Evolutionary conservation across 805 yeast genomes (phyloP).

Genomic region (Ogataea pini): DNA sequence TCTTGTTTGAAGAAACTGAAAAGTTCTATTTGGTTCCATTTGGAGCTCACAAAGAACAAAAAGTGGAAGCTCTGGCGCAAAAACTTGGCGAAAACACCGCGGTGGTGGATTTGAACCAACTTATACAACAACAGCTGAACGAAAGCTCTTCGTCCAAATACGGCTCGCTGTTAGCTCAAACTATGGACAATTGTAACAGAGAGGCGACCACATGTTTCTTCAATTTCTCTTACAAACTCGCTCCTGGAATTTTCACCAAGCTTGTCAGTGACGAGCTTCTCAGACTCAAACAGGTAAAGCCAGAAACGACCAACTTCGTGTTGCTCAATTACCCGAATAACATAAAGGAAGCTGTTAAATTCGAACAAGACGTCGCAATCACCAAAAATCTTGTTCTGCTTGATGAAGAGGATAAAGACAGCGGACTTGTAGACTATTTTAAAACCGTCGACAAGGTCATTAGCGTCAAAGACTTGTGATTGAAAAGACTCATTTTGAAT

Average conservation of each 20-base stretch:
- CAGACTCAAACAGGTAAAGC: conserved; percentile 24
- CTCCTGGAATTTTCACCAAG: conserved; percentile 52
- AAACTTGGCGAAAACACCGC: conserved; percentile 31
- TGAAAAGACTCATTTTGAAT: conserved; percentile 5
- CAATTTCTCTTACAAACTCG: conserved; percentile 34
- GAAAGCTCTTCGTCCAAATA: conserved; percentile 45
- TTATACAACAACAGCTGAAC: conserved; percentile 47
- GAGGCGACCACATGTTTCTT: conserved; percentile 33
- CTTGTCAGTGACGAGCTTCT: conserved; percentile 41
- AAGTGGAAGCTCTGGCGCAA: conserved; percentile 13
- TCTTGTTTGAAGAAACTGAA: conserved; percentile 25
- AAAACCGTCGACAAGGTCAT: conserved; percentile 60
- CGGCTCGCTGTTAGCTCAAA: conserved; percentile 52
- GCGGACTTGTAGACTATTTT: conserved; percentile 63
- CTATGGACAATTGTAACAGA: conserved; percentile 28
- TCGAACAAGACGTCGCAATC: conserved; percentile 67
- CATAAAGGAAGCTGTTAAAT: conserved; percentile 67
- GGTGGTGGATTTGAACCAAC: conserved; percentile 51
- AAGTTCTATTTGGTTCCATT: conserved; percentile 35
- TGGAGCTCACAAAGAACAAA: conserved; percentile 21
- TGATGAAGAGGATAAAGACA: conserved; percentile 34
- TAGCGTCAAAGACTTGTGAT: conserved; percentile 22
- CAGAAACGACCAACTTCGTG: conserved; percentile 47
- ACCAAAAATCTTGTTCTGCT: conserved; percentile 41
- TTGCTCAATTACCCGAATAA: conserved; percentile 60